Conservation (phyloP, 2,329 filamentous ascomycete genomes). For the Fusarium sp. region DNA sequence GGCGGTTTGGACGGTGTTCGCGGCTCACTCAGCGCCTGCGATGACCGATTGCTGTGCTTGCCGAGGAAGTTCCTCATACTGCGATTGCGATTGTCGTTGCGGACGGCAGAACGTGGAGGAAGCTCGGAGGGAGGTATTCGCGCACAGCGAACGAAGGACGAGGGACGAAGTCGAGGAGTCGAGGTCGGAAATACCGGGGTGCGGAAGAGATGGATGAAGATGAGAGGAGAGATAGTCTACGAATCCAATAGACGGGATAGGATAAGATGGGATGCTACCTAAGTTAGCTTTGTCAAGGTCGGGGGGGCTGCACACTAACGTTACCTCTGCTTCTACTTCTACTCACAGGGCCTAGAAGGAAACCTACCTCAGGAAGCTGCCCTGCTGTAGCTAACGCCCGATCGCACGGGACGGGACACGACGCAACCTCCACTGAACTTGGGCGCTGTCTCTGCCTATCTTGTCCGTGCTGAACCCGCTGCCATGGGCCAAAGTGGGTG, state of each 20-base stretch:
- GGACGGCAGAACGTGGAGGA: conserved; percentile 14
- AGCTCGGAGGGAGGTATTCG: conserved; percentile 9
- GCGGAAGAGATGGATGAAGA: conserved; percentile 27
- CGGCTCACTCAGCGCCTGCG: conserved; percentile 65
- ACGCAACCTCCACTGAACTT: conserved; percentile 6
- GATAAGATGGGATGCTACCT: not conserved
- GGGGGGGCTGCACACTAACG: conserved; percentile 20
- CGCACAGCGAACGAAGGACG: conserved; percentile 17
- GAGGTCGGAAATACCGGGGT: conserved; percentile 6
- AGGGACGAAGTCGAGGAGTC: not conserved
- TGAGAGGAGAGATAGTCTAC: conserved; percentile 17
- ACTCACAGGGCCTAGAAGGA: no score
- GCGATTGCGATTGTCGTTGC: conserved; percentile 41
- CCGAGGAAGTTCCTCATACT: conserved; percentile 67
- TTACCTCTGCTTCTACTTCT: not conserved
- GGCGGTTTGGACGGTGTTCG: conserved; percentile 51
- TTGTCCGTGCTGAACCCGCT: conserved; percentile 13
- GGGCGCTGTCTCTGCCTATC: not conserved
- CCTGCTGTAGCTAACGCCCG: not conserved
- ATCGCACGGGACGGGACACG: conserved; percentile 21
- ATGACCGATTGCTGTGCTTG: conserved; percentile 69
- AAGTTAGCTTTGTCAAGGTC: conserved; percentile 1
- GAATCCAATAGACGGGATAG: conserved; percentile 2
- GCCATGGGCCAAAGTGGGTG: conserved; percentile 21
- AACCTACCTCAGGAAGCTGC: not conserved